phyloP scores from a whole-genome alignment of 331 rosid species.

The Acacia pycnantha region DNA sequence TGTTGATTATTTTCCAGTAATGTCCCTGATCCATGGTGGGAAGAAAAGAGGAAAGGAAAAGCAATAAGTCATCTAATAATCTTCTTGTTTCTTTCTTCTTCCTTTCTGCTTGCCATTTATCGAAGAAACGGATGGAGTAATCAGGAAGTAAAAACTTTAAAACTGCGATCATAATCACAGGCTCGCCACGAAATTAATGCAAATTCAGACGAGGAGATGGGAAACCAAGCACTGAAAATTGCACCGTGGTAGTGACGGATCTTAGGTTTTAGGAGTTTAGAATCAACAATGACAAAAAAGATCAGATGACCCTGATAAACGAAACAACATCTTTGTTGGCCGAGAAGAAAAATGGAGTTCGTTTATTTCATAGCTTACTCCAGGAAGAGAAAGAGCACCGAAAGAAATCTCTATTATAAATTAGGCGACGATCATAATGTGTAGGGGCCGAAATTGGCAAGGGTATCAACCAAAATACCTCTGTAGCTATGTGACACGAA shows the following conservation, averaged over 20 bases:
- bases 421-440: too few relatives aligned
- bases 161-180: neutral
- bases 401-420: too few relatives aligned
- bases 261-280: slow-evolving; percentile 3
- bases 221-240: neutral
- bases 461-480: too few relatives aligned
- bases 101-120: slow-evolving; percentile 68
- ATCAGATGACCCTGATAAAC: neutral
- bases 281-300: neutral
- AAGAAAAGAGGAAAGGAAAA: too few relatives aligned
- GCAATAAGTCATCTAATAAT: slow-evolving; percentile 73
- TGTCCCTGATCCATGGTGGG: too few relatives aligned
- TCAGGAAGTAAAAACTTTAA: slow-evolving; percentile 16
- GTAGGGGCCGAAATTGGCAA: too few relatives aligned
- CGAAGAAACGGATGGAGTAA: neutral
- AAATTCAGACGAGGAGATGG: neutral
- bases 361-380: neutral
- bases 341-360: neutral
- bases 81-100: slow-evolving; percentile 82
- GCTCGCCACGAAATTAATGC: neutral
- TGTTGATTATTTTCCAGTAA: too few relatives aligned
- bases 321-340: neutral
- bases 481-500: too few relatives aligned
- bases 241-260: neutral
- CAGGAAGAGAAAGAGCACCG: too few relatives aligned